These are phyloP conservation scores for Geum urbanum DNA, from an alignment of 306 rosid species.

Conservation along the genomic window DNA sequence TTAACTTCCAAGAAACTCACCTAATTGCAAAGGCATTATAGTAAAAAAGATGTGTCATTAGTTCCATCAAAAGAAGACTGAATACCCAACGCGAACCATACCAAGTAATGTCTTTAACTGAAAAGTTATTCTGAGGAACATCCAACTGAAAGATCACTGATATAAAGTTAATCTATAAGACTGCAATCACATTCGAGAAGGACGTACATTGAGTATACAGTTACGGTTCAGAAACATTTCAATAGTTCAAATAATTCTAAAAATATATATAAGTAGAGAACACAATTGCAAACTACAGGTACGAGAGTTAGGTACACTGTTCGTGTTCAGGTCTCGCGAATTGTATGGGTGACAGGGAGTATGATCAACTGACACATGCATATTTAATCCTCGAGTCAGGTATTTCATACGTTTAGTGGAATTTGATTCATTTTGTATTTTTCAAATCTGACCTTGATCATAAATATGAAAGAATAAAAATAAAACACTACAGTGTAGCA, in stretches of 20 bases:
- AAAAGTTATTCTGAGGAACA: conserved; percentile 53
- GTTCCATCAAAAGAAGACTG: conserved; percentile 69
- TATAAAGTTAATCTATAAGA: background rate
- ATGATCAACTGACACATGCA: too few relatives aligned
- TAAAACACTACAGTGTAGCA: too few relatives aligned
- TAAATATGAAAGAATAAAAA: too few relatives aligned
- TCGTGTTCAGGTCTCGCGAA: background rate
- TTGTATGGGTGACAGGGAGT: background rate
- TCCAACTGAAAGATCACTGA: conserved; percentile 58
- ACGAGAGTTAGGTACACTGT: background rate
- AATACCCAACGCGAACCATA: conserved; percentile 75
- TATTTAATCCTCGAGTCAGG: background rate
- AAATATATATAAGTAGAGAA: background rate
- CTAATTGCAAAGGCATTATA: conserved; percentile 90
- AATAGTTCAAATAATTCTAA: background rate
- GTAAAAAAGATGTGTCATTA: conserved; percentile 74
- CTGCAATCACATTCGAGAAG: background rate
- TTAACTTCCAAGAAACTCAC: conserved; percentile 38
- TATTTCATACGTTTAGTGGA: background rate
- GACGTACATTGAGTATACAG: background rate
- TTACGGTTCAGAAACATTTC: background rate
- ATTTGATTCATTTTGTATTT: background rate
- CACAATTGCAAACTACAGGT: background rate
- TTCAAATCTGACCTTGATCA: background rate
- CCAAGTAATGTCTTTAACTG: conserved; percentile 43